These are phyloP conservation scores for Gracilaria caudata DNA, from an alignment of 23 red algal genomes.

Conservation along the genomic window DNA sequence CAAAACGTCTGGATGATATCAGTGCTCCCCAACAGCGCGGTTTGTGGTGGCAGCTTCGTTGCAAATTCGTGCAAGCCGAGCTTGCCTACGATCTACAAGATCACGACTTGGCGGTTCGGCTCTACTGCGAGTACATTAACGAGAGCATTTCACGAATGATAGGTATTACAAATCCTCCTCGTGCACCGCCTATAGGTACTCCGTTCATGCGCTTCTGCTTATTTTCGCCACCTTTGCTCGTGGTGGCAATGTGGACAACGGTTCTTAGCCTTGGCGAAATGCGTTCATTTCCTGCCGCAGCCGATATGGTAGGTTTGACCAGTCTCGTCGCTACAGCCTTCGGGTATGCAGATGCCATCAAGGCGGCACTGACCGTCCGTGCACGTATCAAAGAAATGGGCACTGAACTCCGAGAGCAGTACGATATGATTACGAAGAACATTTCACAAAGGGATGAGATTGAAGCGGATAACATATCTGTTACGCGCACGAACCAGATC, in stretches of 20 bases:
- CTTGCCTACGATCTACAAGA: slow-evolving; percentile 45
- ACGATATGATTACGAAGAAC: slow-evolving; percentile 58
- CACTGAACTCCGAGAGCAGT: slow-evolving; percentile 39
- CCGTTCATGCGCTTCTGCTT: slow-evolving; percentile 65
- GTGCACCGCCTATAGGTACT: slow-evolving; percentile 16
- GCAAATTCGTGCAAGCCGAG: slow-evolving; percentile 63
- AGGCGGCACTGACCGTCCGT: slow-evolving; percentile 33
- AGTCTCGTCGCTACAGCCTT: slow-evolving; percentile 57
- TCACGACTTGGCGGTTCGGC: slow-evolving; percentile 38
- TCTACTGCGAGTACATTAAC: slow-evolving; percentile 57
- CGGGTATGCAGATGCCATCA: slow-evolving; percentile 61
- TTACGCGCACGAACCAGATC: slow-evolving; percentile 19
- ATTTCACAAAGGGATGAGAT: slow-evolving; percentile 47
- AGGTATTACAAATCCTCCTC: slow-evolving; percentile 34
- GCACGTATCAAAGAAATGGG: slow-evolving; percentile 50
- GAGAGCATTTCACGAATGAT: slow-evolving; percentile 62
- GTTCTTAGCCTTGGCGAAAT: slow-evolving; percentile 60
- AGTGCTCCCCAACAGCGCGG: slow-evolving; percentile 43
- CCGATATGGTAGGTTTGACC: slow-evolving; percentile 53
- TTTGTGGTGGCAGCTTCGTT: slow-evolving; percentile 65
- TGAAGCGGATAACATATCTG: slow-evolving; percentile 30
- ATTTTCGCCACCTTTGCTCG: slow-evolving; percentile 61
- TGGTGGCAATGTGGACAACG: slow-evolving; percentile 63
- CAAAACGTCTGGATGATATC: slow-evolving; percentile 3
- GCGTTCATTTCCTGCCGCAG: slow-evolving; percentile 51